Evolutionary conservation across 495 filamentous ascomycete genomes (phyloP).

Genomic region (Pyrenopolyporus hunteri): DNA sequence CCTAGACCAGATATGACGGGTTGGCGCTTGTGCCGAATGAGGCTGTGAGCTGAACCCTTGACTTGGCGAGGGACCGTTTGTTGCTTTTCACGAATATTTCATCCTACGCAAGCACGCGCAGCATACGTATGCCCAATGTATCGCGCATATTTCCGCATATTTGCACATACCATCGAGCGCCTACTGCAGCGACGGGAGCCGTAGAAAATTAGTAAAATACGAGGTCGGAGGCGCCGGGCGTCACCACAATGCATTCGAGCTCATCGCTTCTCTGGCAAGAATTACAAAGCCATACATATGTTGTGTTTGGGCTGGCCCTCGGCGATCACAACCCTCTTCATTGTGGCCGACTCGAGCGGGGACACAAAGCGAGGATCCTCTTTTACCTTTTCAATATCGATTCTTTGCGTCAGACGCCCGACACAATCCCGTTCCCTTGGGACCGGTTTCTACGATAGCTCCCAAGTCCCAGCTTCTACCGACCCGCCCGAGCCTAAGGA

Average conservation of each 20-base stretch:
- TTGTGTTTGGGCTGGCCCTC: constrained; percentile 31
- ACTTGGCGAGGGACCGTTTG: background rate
- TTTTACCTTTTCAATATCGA: constrained; percentile 19
- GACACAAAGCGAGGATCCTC: constrained; percentile 12
- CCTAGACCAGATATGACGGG: constrained; percentile 25
- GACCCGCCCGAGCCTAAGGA: constrained; percentile 16
- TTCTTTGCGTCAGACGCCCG: constrained; percentile 38
- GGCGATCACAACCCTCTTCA: constrained; percentile 30
- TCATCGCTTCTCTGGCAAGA: constrained; percentile 35
- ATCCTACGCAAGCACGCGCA: background rate
- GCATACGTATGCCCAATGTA: background rate
- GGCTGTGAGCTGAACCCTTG: constrained; percentile 36
- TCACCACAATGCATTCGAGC: constrained; percentile 30
- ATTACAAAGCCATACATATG: constrained; percentile 33
- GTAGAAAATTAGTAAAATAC: constrained; percentile 29
- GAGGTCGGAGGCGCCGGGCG: constrained; percentile 27
- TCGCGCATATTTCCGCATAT: constrained; percentile 8
- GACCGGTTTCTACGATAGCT: constrained; percentile 15
- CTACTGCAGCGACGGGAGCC: constrained; percentile 13
- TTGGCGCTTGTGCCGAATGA: constrained; percentile 29
- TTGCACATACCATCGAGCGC: constrained; percentile 32
- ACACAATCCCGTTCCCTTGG: constrained; percentile 25
- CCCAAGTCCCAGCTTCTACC: constrained; percentile 4
- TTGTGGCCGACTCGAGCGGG: constrained; percentile 12
- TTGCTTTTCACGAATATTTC: no score